phyloP scores from a whole-genome alignment of 495 filamentous ascomycete genomes.

The Penicillium verhagenii region DNA sequence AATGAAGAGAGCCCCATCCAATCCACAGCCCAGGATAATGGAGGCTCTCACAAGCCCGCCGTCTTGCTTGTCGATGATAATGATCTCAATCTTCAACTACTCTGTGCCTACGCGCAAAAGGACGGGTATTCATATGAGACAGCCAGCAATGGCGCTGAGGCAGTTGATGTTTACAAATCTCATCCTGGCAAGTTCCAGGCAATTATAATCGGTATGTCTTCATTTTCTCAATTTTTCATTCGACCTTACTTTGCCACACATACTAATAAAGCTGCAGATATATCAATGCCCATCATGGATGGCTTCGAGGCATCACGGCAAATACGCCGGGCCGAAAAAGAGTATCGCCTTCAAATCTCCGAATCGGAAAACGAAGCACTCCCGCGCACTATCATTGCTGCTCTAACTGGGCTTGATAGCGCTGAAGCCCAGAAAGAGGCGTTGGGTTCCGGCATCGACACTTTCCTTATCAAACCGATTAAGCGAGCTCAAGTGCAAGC shows the following conservation, averaged over 20 bases:
- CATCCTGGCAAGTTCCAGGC: conserved; percentile 35
- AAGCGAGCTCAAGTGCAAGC: neutral
- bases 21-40: neutral
- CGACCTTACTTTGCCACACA: neutral
- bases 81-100: conserved; percentile 32
- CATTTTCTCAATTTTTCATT: neutral
- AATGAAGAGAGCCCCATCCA: neutral
- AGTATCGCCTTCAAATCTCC: neutral
- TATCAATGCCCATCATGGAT: conserved; percentile 61
- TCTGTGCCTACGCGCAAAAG: conserved; percentile 38
- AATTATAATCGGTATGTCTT: conserved; percentile 46
- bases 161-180: conserved; percentile 43
- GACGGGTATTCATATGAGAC: conserved; percentile 20
- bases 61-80: conserved; percentile 39
- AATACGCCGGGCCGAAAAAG: conserved; percentile 45
- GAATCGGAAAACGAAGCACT: neutral
- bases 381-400: conserved; percentile 24
- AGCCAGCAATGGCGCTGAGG: conserved; percentile 53
- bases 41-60: neutral
- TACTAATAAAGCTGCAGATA: conserved; percentile 27
- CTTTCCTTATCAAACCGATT: conserved; percentile 35
- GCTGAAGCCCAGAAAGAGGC: conserved; percentile 26
- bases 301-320: conserved; percentile 50
- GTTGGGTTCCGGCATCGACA: conserved; percentile 33
- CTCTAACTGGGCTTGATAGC: conserved; percentile 35